These are phyloP conservation scores for Russula lepida DNA, from an alignment of 768 basidiomycete species.

Conservation along the genomic window DNA sequence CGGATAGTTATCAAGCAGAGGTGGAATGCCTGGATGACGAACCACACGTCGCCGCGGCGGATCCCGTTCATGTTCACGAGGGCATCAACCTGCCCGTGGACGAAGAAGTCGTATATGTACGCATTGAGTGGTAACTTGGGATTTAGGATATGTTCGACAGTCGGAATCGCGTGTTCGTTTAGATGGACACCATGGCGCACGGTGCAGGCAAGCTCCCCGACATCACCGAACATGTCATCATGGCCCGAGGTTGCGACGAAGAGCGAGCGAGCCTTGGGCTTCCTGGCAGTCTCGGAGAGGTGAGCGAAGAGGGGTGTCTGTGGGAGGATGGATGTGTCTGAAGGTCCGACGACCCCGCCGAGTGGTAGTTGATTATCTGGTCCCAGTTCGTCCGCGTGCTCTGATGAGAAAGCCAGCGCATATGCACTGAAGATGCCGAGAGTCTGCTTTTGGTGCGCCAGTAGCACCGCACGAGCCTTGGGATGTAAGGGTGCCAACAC, in stretches of 20 bases:
- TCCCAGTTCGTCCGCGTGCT: slow-evolving; percentile 33
- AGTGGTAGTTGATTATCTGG: slow-evolving; percentile 42
- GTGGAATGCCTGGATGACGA: slow-evolving; percentile 48
- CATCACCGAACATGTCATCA: slow-evolving; percentile 42
- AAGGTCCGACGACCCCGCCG: slow-evolving; percentile 29
- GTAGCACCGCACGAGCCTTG: slow-evolving; percentile 35
- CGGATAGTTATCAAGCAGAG: slow-evolving; percentile 44
- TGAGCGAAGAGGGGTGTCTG: slow-evolving; percentile 28
- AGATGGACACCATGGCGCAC: slow-evolving; percentile 46
- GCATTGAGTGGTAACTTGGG: slow-evolving; percentile 22
- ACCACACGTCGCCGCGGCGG: slow-evolving; percentile 58
- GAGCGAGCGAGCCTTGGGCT: slow-evolving; percentile 40
- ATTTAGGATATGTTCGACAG: slow-evolving; percentile 33
- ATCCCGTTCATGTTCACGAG: slow-evolving; percentile 49
- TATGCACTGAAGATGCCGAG: slow-evolving; percentile 49
- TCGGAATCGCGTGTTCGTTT: slow-evolving; percentile 53
- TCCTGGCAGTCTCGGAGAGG: slow-evolving; percentile 34
- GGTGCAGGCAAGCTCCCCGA: slow-evolving; percentile 46
- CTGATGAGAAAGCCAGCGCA: slow-evolving; percentile 40
- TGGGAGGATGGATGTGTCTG: slow-evolving; percentile 2
- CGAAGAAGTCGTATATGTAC: slow-evolving; percentile 61
- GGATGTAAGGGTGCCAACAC: slow-evolving; percentile 43
- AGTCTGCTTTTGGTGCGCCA: slow-evolving; percentile 41
- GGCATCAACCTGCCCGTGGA: slow-evolving; percentile 48
- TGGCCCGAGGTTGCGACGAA: slow-evolving; percentile 68